Base-by-base conservation (phyloP, 441 rosid species). In the Pelargonium australe region DNA sequence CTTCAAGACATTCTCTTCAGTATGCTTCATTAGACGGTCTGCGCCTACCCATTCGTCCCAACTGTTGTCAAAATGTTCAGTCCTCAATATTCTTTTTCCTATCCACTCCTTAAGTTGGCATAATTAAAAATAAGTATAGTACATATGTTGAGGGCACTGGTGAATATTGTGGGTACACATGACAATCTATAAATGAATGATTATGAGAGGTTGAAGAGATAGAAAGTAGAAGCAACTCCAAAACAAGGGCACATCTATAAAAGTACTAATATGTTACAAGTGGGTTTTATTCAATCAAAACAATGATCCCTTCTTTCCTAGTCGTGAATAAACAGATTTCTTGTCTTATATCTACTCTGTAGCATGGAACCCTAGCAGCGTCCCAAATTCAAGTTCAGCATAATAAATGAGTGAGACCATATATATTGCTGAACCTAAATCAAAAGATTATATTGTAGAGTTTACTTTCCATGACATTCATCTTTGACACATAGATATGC, bases 1-100 rank as follows among this genome's bases (percentile, higher is more conserved):
- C 85, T 92, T 92, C 80, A 80, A 28, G 63, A 90, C 81, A 80
- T 95, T 95, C 83, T 92, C 97, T 73, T 88, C 87, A 8, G 87
- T 89, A 69, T 81, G 85, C 79, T 95, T 95, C 87, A 95, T 41
- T 67, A 95, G 79, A 73, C 99, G 87, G 49, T 89, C 97, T 12
- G 81, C 73, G n/a, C 90, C 89, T 75, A 95, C 94, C 99, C 99
- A 92, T 78, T 95, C 99, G 65, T 95, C 99, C 99, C 98, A 95
- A 78, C 98, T 95, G 96, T 86, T 82, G 83, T 83, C 86, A 87
- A 87, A 62, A 81, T 83, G 82, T 76, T 78, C 83, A 84, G 79
- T 71, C 85, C 83, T 87, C 72, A 77, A 75, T 76, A 72, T 80
- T 81, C 81, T 80, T 83, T 83, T 74, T 73, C 62, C 73, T 77